Evolutionary conservation across 371 early-diverging fungal species (phyloP), one percentile per base, ranked within the genome.

Genomic region (Lichtheimia ramosa): DNA sequence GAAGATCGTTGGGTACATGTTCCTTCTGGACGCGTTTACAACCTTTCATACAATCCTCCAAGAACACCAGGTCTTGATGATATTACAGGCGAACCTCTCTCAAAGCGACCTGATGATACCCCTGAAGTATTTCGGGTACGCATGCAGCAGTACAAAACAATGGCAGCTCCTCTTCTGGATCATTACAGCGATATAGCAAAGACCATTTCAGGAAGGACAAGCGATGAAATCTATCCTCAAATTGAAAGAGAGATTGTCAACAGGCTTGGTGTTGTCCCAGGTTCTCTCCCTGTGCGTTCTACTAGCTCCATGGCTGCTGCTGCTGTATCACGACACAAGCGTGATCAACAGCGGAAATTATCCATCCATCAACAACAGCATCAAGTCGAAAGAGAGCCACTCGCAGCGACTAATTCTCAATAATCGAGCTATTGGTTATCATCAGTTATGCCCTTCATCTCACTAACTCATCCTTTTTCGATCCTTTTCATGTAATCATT

Each of bases 21-120:
- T 48, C 89, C 93, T 16, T 92, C 92, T 15, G 98, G 98, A 3
- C 84, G 98, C 16, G 93, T 95, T 14, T 97, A 97, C 73, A 95
- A 96, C 66, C 63, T 92, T 62, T 84, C 85, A 10, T 99, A 94
- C 75, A 97, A 96, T 60, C 98, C 99, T 49, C 99, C 99, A 6
- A 85, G 84, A 63, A 73, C 72, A 2, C 66, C 82, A 13, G 96
- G 96, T 7, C n/a, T 77, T 10, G 98, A 98, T 64, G 98, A 98
- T 65, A 71, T 94, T 16, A 99, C 99, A 14, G 93, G 96, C 6
- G 96, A 95, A 65, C 87, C 90, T 34, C 76, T 98, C 40, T 81
- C 91, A 23, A 90, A 93, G 59, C 83, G 99, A 25, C 83, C 91
- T 3, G 99, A 99, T 77, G 99, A 99, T 64, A 91, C 89, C 59